Percentiles rank a stretch among this genome's conserved stretches.
Conservation (phyloP, 257 asterid species). For the Gentiana macrophylla region DNA sequence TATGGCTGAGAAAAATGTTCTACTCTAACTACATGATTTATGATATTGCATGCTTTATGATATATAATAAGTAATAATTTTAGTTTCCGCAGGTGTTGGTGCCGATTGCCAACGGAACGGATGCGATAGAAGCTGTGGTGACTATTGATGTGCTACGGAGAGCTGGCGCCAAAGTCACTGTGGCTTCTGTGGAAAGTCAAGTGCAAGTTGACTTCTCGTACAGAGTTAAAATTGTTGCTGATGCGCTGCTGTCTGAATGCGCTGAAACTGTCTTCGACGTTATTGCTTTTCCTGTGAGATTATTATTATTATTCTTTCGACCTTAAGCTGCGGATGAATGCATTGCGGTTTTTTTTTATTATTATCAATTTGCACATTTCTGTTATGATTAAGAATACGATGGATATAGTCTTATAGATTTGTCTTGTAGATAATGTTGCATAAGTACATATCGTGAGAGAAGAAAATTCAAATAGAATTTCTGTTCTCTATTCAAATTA, state of each 20-base stretch:
- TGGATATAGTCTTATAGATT: no score
- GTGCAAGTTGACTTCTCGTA: slow-evolving; percentile 56
- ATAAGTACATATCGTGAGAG: no score
- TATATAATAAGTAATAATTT: background rate
- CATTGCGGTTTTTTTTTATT: no score
- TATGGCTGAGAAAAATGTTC: slow-evolving; percentile 38
- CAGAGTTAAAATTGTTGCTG: slow-evolving; percentile 80
- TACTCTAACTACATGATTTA: background rate
- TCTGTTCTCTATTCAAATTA: no score
- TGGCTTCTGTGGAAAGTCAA: slow-evolving; percentile 86
- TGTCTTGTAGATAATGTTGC: no score
- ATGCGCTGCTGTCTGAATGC: slow-evolving; percentile 73
- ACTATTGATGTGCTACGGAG: slow-evolving; percentile 70
- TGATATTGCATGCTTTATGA: background rate
- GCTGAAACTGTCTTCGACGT: slow-evolving; percentile 56
- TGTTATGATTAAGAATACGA: no score
- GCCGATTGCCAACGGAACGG: slow-evolving; percentile 92
- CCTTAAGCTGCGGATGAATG: no score
- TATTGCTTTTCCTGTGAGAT: slow-evolving; percentile 66
- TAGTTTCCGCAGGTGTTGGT: slow-evolving; percentile 60
- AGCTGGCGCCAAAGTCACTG: slow-evolving; percentile 96
- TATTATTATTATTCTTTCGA: no score
- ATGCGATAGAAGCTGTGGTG: slow-evolving; percentile 89
- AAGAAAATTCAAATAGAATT: no score
- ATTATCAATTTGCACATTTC: no score